These are phyloP conservation scores for Candida boleticola DNA, from an alignment of 805 yeast species.

Conservation along the genomic window DNA sequence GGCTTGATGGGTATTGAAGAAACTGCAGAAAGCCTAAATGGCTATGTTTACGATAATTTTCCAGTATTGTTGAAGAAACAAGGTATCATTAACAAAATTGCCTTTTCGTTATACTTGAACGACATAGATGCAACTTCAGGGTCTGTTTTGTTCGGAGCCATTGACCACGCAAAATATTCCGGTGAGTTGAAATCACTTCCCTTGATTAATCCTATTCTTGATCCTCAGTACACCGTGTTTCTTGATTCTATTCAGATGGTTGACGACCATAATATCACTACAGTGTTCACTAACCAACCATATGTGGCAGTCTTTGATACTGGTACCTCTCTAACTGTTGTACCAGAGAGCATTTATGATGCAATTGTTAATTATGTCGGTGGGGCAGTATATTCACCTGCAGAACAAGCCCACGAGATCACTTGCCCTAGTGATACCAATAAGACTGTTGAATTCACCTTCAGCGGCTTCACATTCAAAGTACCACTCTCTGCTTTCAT, in stretches of 20 bases:
- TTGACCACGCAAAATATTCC: constrained; percentile 40
- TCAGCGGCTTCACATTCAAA: background rate
- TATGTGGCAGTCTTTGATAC: background rate
- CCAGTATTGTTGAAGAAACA: constrained; percentile 30
- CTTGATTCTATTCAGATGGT: too few relatives aligned
- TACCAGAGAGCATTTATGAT: background rate
- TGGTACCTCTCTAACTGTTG: background rate
- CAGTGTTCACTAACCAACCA: too few relatives aligned
- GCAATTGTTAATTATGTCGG: background rate
- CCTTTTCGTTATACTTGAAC: constrained; percentile 38
- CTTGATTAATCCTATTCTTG: too few relatives aligned
- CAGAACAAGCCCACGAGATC: background rate
- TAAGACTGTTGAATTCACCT: background rate
- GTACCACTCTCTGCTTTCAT: background rate
- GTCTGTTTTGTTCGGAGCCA: too few relatives aligned
- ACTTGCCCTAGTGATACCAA: background rate
- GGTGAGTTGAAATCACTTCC: constrained; percentile 21
- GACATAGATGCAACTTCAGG: constrained; percentile 25
- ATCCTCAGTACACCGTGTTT: too few relatives aligned
- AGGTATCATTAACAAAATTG: constrained; percentile 32
- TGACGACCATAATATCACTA: too few relatives aligned
- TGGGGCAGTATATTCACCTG: background rate
- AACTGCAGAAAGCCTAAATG: constrained; percentile 27
- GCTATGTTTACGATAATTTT: constrained; percentile 31
- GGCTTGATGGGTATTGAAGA: constrained; percentile 70